phyloP scores from a whole-genome alignment of 2,329 filamentous ascomycete species.

The Arthrobotrys sphaeroides region DNA sequence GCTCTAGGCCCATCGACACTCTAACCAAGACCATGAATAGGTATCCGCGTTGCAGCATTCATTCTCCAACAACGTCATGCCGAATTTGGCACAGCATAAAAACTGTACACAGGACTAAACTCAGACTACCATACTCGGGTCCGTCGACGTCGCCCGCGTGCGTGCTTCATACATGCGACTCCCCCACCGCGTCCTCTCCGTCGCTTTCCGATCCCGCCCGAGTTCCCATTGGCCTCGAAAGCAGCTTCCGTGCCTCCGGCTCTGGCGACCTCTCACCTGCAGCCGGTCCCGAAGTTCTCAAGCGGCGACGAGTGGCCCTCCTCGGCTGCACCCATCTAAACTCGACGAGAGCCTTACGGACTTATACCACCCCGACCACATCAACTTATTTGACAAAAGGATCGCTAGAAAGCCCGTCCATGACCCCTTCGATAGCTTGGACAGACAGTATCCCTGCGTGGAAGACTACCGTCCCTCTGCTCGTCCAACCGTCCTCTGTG shows the following conservation, averaged over 20 bases:
- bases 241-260: not conserved
- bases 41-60: no score
- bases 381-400: slow-evolving; percentile 6
- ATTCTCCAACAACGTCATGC: no score
- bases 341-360: not conserved
- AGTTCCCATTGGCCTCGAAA: not conserved
- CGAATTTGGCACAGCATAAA: no score
- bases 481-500: not conserved
- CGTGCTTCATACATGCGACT: no score
- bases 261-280: not conserved
- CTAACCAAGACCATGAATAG: no score
- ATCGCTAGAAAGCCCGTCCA: slow-evolving; percentile 6
- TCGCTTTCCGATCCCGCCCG: not conserved
- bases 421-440: not conserved
- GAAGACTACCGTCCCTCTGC: not conserved
- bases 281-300: no score
- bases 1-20: no score
- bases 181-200: not conserved
- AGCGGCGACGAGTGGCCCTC: not conserved
- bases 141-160: no score
- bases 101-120: no score
- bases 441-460: slow-evolving; percentile 12
- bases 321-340: not conserved
- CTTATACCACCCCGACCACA: not conserved
- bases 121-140: no score